phyloP scores from a whole-genome alignment of 2,329 filamentous ascomycete genomes.

The Dryadomyces quercivorus region DNA sequence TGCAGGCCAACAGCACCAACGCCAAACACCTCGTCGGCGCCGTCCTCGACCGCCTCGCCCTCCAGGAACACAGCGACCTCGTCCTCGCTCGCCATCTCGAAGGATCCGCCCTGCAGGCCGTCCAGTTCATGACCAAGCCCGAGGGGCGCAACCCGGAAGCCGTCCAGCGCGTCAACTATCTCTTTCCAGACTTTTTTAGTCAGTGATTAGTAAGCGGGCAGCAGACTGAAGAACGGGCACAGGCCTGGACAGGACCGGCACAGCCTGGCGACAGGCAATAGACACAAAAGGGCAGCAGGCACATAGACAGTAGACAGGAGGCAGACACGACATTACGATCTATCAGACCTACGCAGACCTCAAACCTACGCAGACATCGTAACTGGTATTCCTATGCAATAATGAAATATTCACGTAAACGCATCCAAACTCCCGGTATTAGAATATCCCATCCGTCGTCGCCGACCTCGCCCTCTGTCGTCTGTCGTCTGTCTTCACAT shows the following conservation, averaged over 20 bases:
- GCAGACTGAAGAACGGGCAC: background rate
- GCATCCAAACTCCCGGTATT: background rate
- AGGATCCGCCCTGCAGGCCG: constrained; percentile 63
- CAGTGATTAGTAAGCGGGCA: background rate
- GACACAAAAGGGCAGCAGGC: too few species aligned
- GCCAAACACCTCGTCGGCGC: constrained; percentile 74
- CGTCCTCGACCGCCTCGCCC: constrained; percentile 74
- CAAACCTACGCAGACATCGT: too few species aligned
- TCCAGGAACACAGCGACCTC: constrained; percentile 62
- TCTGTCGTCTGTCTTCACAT: constrained; percentile 32
- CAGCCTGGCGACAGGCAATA: too few species aligned
- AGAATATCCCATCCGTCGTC: background rate
- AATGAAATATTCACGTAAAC: background rate
- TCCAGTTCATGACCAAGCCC: constrained; percentile 71
- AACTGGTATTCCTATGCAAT: background rate
- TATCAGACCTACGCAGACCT: too few species aligned
- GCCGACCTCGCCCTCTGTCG: background rate
- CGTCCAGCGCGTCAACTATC: constrained; percentile 66
- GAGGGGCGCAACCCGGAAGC: constrained; percentile 62
- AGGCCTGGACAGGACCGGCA: too few species aligned
- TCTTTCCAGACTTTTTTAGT: constrained; percentile 71
- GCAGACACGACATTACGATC: too few species aligned
- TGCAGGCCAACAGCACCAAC: constrained; percentile 86
- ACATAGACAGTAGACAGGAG: too few species aligned
- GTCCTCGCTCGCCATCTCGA: constrained; percentile 73